Evolutionary conservation across 306 rosid genomes (phyloP), one percentile per base, ranked within the genome.

Genomic region (Vigna nakashimae): DNA sequence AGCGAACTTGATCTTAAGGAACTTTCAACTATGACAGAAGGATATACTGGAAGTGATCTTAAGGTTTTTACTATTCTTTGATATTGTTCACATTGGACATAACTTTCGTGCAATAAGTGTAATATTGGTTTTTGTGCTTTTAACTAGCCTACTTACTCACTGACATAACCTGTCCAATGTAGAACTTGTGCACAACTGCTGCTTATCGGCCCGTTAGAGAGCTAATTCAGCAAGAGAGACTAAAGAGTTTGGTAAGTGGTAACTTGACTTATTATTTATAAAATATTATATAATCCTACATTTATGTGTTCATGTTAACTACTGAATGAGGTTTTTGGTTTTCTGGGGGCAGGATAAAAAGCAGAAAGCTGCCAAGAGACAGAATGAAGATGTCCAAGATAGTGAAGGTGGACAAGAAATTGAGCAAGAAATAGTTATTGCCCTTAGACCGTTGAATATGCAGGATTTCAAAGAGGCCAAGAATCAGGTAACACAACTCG

Each of bases 121-220:
- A 51, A 60, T 42, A 40, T 74, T 65, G 34, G 48, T 72, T n/a
- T 74, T 42, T 49, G 16, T 26, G 76, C 26, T 36, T 78, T 49
- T 46, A 16, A 26, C 69, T 34, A 58, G 17, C 66, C 24, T 15
- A 43, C 51, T 55, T 69, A 24, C 70, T 76, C 65, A 75, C 50
- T 28, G 38, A 79, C 66, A 20, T 57, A 15, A 71, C 14, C 48
- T 83, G 38, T 78, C 49, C 15, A 45, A 70, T 65, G 74, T 85
- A 96, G 99, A 96, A 87, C 82, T 73, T 96, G 65, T 96, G 99
- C 88, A 88, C 90, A 17, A 91, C 99, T 16, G 97, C 99, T 56
- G 99, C 98, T 1, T 96, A 96, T 79, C 76, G 96, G 15, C 99
- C 98, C 9, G 98, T 96, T 24, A 79, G 97, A 84, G 98, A 91